Evolutionary conservation across 2,329 filamentous ascomycete genomes (phyloP).

Genomic region (Penicillium sp.): DNA sequence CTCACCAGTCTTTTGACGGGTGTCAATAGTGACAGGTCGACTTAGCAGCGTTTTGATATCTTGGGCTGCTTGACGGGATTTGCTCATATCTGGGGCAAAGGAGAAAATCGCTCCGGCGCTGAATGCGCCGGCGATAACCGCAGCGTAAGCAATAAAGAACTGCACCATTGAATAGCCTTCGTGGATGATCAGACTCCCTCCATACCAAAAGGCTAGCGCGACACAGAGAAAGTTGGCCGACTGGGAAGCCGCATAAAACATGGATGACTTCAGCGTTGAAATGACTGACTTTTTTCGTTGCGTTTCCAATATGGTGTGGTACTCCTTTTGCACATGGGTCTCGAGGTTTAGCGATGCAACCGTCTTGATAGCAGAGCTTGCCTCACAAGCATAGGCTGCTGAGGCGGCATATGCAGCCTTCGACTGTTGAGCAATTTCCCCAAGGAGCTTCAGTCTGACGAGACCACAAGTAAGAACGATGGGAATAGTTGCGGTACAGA

Average conservation of each 20-base stretch:
- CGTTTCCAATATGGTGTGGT: slow-evolving; percentile 55
- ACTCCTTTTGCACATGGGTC: slow-evolving; percentile 64
- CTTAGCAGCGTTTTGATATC: slow-evolving; percentile 38
- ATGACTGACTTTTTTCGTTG: slow-evolving; percentile 61
- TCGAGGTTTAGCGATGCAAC: slow-evolving; percentile 76
- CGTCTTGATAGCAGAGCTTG: slow-evolving; percentile 42
- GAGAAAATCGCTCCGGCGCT: slow-evolving; percentile 22
- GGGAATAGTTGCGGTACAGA: slow-evolving; percentile 70
- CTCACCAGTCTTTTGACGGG: not conserved
- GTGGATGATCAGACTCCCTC: slow-evolving; percentile 47
- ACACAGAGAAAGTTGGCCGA: slow-evolving; percentile 18
- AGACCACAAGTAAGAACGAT: slow-evolving; percentile 63
- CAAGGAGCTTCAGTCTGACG: not conserved
- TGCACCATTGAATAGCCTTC: slow-evolving; percentile 36
- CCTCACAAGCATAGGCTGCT: slow-evolving; percentile 77
- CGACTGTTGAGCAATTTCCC: slow-evolving; percentile 33
- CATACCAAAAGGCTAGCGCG: slow-evolving; percentile 55
- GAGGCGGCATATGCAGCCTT: slow-evolving; percentile 71
- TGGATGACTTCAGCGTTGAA: slow-evolving; percentile 42
- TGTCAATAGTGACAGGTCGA: slow-evolving; percentile 32
- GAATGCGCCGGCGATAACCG: slow-evolving; percentile 31
- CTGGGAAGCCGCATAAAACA: slow-evolving; percentile 23
- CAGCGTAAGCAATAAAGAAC: slow-evolving; percentile 41
- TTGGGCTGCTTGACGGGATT: slow-evolving; percentile 26
- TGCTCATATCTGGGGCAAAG: slow-evolving; percentile 24